Conservation (phyloP, 169 alveolate species). For the Plasmodium cynomolgi region DNA sequence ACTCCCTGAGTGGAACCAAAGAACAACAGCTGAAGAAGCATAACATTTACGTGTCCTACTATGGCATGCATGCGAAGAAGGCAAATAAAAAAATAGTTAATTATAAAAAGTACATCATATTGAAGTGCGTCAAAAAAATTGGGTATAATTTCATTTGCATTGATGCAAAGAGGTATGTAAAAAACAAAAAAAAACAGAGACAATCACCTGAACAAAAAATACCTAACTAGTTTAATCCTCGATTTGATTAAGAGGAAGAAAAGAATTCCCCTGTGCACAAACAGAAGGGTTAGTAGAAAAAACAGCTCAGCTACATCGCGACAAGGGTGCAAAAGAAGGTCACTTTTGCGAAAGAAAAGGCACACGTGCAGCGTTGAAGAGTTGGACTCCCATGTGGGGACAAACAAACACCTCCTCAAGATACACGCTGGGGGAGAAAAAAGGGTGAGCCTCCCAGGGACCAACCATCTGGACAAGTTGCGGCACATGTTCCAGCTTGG, state of each 20-base stretch:
- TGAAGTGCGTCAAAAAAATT: slow-evolving; percentile 22
- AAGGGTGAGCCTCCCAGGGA: background rate
- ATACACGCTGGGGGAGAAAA: background rate
- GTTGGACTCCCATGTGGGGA: background rate
- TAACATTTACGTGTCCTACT: slow-evolving; percentile 32
- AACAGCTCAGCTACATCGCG: background rate
- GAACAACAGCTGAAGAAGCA: slow-evolving; percentile 6
- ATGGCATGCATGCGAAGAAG: slow-evolving; percentile 51
- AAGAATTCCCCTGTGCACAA: background rate
- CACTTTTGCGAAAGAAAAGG: background rate
- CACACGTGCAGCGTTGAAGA: background rate
- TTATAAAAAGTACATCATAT: slow-evolving; percentile 34
- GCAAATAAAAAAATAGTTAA: slow-evolving; percentile 40
- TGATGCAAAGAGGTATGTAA: slow-evolving; percentile 61
- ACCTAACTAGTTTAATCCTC: slow-evolving; percentile 59
- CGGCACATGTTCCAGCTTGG: slow-evolving; percentile 30
- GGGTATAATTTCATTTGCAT: slow-evolving; percentile 62
- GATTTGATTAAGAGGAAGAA: slow-evolving; percentile 50
- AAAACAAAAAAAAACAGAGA: slow-evolving; percentile 46
- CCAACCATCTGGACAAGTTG: slow-evolving; percentile 43
- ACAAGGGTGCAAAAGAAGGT: background rate
- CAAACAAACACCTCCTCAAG: background rate
- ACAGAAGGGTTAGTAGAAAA: background rate
- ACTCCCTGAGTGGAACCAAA: slow-evolving; percentile 11
- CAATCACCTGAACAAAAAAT: slow-evolving; percentile 27